A percentile compares a stretch with the other conserved stretches of the same genome.
Conservation (phyloP, 371 early-diverging fungal species). For the Blastocladiella emersonii region DNA sequence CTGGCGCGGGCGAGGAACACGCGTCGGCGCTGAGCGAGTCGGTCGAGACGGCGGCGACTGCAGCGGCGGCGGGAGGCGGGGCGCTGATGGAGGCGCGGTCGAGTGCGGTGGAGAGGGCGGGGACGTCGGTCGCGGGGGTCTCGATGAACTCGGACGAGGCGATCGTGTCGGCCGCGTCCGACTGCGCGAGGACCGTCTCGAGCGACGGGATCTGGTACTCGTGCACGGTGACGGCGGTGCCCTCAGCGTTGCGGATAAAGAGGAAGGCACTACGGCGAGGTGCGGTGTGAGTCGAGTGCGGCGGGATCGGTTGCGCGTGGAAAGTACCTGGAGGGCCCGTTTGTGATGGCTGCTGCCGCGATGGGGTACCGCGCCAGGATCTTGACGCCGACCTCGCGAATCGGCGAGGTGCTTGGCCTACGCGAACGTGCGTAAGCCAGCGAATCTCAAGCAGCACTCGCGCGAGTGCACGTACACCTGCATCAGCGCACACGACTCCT, state of each 20-base stretch:
- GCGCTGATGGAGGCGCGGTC: no score
- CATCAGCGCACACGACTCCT: slow-evolving; percentile 13
- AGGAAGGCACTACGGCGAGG: neutral
- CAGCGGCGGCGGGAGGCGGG: no score
- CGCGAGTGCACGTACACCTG: slow-evolving; percentile 1
- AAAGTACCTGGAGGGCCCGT: slow-evolving; percentile 15
- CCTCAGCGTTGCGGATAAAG: neutral
- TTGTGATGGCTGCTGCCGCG: slow-evolving; percentile 20
- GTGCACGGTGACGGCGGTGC: slow-evolving; percentile 8
- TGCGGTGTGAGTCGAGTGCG: no score
- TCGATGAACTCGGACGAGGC: no score
- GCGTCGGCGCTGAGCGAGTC: no score
- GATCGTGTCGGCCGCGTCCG: neutral
- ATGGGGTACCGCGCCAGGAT: slow-evolving; percentile 10
- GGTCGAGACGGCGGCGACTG: no score
- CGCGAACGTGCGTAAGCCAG: neutral
- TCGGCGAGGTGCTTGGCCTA: slow-evolving; percentile 1
- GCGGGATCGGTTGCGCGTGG: no score
- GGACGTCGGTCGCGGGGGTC: no score
- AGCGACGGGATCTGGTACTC: slow-evolving; percentile 1
- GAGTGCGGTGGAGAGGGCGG: no score
- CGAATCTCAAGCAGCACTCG: neutral
- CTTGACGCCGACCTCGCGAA: slow-evolving; percentile 10
- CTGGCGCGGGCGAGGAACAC: no score
- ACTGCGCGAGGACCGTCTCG: neutral